Base-by-base conservation (phyloP, 1,139 yeast species). In the Magnusiomyces clavatus region DNA sequence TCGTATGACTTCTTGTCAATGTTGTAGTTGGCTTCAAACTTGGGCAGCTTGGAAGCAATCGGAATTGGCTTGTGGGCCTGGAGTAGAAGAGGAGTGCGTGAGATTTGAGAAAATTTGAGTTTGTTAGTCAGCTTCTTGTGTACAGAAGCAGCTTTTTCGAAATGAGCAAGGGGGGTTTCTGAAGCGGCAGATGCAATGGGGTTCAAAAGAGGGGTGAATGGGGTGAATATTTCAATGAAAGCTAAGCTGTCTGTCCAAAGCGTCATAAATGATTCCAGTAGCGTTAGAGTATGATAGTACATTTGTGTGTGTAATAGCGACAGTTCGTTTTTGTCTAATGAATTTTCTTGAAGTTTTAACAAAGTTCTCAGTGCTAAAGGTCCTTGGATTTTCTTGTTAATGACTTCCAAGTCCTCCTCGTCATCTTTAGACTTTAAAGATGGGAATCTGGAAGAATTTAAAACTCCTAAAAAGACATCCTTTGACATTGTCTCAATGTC, bases 1-100 rank as follows among this genome's bases (percentile, higher is more conserved):
- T 90, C 97, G 68, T 89, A 86, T 13, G 95, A 86, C 70, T 86
- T 88, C 80, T 83, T 86, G 65, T 88, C 97, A 55, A 97, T 96
- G 71, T 89, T 90, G 78, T 84, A 94, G 73, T 89, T 88, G 64
- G 88, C 97, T 70, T 90, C 97, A 65, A 86, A 94, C 70, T 86
- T 84, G 58, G 99, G 99, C 44, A 90, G 85, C 64, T 77, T 78
- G 1, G 96, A 80, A 48, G 92, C 84, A 63, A 94, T 85, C 3
- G 96, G 86, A 54, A 92, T 68, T 37, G 95, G 88, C 63, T 80
- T 81, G 70, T 90, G 97, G n/a, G 79, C 72, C 71, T 94, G 99
- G 58, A 92, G 75, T n/a, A 82, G 72, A 60, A 92, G 76, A 53
- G 97, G 97, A 54, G 67, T 72, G 55, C 92, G 81, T 52, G 78